These are phyloP conservation scores for Musa beccarii DNA, from an alignment of 176 grass and related monocot species.

Conservation along the genomic window DNA sequence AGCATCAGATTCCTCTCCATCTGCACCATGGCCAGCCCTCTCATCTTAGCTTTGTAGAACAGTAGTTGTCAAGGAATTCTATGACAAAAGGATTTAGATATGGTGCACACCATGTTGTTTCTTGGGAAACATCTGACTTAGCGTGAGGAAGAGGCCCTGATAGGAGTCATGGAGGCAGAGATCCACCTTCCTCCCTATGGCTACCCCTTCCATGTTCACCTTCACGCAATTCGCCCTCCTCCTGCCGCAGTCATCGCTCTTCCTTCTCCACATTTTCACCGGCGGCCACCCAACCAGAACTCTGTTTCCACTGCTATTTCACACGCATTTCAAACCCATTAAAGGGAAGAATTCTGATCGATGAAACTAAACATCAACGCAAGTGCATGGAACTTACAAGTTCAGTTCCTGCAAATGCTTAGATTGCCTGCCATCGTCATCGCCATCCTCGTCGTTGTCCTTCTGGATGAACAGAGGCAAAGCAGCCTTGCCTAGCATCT, in stretches of 20 bases:
- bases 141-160: conserved; percentile 38
- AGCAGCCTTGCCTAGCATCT: conserved; percentile 17
- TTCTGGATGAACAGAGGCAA: conserved; percentile 35
- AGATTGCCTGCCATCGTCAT: background rate
- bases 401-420: background rate
- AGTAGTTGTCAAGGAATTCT: background rate
- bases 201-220: conserved; percentile 68
- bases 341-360: too few species aligned
- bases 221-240: conserved; percentile 43
- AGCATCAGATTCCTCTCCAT: conserved; percentile 1
- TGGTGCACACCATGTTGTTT: conserved; percentile 9
- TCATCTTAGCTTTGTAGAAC: too few species aligned
- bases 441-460: background rate
- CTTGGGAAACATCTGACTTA: conserved; percentile 48
- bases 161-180: conserved; percentile 49
- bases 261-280: conserved; percentile 30
- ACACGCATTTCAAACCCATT: too few species aligned
- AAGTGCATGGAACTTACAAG: conserved; percentile 21
- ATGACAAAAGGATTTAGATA: background rate
- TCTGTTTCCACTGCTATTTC: background rate
- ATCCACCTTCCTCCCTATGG: conserved; percentile 75
- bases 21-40: conserved; percentile 8
- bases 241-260: background rate
- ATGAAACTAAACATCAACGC: background rate
- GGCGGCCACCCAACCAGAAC: conserved; percentile 66